Conservation (phyloP, 75 land plant genomes). For the Sequoiadendron giganteum region DNA sequence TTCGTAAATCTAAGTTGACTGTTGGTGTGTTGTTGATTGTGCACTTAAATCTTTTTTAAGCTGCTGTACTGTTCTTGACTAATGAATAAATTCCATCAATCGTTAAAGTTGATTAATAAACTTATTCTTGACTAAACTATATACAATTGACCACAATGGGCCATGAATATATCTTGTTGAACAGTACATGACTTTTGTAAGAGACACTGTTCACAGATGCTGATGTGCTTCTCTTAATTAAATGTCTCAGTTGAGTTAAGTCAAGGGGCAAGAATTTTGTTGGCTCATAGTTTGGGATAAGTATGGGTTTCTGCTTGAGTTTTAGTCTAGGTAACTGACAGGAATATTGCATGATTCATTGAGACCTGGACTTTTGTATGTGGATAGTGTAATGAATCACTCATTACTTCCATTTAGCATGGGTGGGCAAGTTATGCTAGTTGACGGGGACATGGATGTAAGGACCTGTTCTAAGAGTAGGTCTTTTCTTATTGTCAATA, state of each 20-base stretch:
- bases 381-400: background rate
- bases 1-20: background rate
- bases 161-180: background rate
- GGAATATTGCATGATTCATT: background rate
- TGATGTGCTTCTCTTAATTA: background rate
- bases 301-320: background rate
- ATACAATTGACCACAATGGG: background rate
- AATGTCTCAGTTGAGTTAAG: background rate
- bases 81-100: background rate
- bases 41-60: background rate
- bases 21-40: background rate
- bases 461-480: background rate
- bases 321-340: background rate
- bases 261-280: background rate
- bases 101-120: background rate
- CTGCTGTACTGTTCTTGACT: background rate
- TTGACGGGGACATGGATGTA: background rate
- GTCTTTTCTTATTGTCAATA: background rate
- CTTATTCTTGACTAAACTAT: background rate
- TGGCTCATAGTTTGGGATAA: background rate
- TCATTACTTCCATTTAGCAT: background rate
- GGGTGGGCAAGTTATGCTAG: background rate
- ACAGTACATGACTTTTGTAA: too few species aligned
- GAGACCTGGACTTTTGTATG: background rate
- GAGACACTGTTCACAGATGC: background rate